Evolutionary conservation across 208 protist species (phyloP).

Genomic region (Crithidia thermophila): DNA sequence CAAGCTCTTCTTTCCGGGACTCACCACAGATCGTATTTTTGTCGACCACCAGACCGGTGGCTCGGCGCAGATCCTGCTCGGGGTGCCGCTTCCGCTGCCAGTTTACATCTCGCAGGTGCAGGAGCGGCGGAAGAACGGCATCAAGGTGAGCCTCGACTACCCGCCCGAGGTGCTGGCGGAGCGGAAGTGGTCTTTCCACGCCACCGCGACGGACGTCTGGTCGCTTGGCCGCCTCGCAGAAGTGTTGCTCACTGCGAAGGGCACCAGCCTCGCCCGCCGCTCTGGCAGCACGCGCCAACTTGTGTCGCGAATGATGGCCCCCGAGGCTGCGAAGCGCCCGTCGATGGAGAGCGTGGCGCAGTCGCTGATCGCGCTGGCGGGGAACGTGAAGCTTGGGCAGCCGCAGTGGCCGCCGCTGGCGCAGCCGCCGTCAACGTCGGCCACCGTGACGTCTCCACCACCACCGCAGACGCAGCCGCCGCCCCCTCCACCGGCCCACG

Average conservation of each 20-base stretch:
- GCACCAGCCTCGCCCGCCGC: conserved; percentile 35
- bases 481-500: neutral
- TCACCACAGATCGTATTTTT: conserved; percentile 63
- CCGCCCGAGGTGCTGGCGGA: conserved; percentile 63
- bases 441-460: neutral
- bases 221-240: conserved; percentile 58
- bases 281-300: conserved; percentile 44
- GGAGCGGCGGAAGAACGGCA: conserved; percentile 50
- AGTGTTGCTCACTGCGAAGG: conserved; percentile 53
- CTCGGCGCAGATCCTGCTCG: conserved; percentile 39
- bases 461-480: neutral
- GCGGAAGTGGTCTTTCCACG: conserved; percentile 42
- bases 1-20: conserved; percentile 57
- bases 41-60: conserved; percentile 33
- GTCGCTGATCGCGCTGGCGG: conserved; percentile 31
- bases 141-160: conserved; percentile 66
- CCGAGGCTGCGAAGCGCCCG: conserved; percentile 34
- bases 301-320: conserved; percentile 58
- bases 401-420: conserved; percentile 22
- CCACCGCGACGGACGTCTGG: conserved; percentile 73
- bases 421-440: conserved; percentile 9
- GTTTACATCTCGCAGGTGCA: conserved; percentile 56
- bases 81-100: conserved; percentile 61
- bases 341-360: conserved; percentile 40
- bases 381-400: conserved; percentile 21